Evolutionary conservation across 2,329 filamentous ascomycete species (phyloP).

Genomic region (Aphanocladium album): DNA sequence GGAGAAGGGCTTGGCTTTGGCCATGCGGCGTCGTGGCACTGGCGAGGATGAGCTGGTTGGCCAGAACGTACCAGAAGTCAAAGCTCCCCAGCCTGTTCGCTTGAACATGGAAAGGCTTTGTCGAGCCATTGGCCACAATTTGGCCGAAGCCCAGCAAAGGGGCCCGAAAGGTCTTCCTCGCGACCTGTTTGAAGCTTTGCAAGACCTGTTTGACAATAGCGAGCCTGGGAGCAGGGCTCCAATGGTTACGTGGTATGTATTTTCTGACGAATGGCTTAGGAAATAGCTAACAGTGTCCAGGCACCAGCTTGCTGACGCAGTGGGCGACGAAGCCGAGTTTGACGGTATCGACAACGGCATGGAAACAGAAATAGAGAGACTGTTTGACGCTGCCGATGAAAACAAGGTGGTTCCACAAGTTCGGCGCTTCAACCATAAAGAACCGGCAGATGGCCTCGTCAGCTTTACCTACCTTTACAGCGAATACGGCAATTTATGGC

Average conservation of each 20-base stretch:
- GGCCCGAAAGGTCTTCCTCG: slow-evolving; percentile 23
- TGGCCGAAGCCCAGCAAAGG: slow-evolving; percentile 1
- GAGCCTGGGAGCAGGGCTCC: slow-evolving; percentile 22
- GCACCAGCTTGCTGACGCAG: slow-evolving; percentile 7
- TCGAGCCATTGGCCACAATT: slow-evolving; percentile 15
- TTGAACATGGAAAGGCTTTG: slow-evolving; percentile 23
- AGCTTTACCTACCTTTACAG: slow-evolving; percentile 24
- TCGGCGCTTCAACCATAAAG: slow-evolving; percentile 20
- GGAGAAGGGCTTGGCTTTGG: slow-evolving; percentile 20
- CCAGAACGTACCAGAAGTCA: slow-evolving; percentile 11
- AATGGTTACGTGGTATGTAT: slow-evolving; percentile 30
- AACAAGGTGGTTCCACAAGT: slow-evolving; percentile 27
- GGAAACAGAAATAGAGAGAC: slow-evolving; percentile 24
- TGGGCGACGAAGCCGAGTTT: slow-evolving; percentile 4
- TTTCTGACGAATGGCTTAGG: background rate
- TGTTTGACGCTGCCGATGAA: slow-evolving; percentile 24
- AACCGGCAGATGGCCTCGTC: slow-evolving; percentile 21
- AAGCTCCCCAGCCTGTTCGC: background rate
- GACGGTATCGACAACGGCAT: slow-evolving; percentile 18
- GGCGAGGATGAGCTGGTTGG: slow-evolving; percentile 16
- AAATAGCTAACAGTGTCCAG: background rate
- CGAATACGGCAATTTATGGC: slow-evolving; percentile 28
- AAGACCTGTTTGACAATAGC: slow-evolving; percentile 23
- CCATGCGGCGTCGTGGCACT: background rate
- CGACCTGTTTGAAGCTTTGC: slow-evolving; percentile 23